Evolutionary conservation across 805 yeast genomes (phyloP), one percentile per base, ranked within the genome.

Genomic region (Hyphopichia homilentoma): DNA sequence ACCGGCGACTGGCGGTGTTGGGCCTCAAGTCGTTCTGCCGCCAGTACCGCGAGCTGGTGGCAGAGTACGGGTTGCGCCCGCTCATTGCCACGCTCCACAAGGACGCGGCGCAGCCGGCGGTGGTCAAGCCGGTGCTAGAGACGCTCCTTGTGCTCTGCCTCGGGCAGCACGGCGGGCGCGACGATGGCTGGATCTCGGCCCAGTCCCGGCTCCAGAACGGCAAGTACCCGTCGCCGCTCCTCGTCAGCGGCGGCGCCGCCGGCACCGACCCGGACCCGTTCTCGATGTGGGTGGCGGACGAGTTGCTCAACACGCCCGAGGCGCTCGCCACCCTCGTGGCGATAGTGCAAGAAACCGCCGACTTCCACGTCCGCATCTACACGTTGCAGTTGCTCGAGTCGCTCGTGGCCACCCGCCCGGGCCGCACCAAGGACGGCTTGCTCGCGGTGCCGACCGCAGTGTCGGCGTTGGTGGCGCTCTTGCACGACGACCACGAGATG

Each of bases 231-330:
- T 79, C 88, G 2, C 93, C 93, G 3, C 59, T 79, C 13, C 61
- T 78, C 17, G 59, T 74, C 56, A 77, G 72, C 30, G 73, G 74
- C 26, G 71, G 70, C 3, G 59, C 65, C 4, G 75, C 78, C 8
- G 73, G 74, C 26, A 71, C 70, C 3, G 59, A 65, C 4, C 75
- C 78, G 8, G 97, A 89, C 52, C 95, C 87, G 48, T 84, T 93
- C 43, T 84, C 96, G 1, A 61, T 89, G 35, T 89, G 97, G 95
- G 84, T 93, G 20, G 87, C 97, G 0, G 98, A 93, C 58, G 97
- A 87, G 48, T 65, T 93, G 46, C 83, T 89, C 1, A 89, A 84
- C 38, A 59, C 56, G 30, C 57, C 47, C 12, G 57, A 48, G 17
- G 41, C 54, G 13, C 38, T 66, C 24, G 36, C 41, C 13, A 41